Evolutionary conservation across 768 basidiomycete species (phyloP), one percentile per base, ranked within the genome.

Genomic region (Tubosaeta sp.): DNA sequence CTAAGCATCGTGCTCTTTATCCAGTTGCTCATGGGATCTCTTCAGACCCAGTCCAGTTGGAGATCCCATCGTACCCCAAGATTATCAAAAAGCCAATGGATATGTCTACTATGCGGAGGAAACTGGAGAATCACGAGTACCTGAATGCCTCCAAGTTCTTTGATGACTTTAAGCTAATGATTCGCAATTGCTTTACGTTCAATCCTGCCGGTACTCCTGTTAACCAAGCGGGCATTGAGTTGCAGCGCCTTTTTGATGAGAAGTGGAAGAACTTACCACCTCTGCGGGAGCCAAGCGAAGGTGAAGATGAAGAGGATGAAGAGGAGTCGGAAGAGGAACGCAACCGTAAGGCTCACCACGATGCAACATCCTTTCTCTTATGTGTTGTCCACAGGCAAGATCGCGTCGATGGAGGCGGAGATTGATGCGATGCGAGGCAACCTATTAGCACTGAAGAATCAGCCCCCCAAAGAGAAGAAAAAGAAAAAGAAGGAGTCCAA

Each of bases 31-130:
- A 53, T 50, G 26, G 10, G 2, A 38, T 26, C 10, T 10, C 14
- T 22, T 19, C 56, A 94, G 94, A 97, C 67, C 84, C 85, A 72
- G 73, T 84, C 39, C 83, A 81, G 61, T 76, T 94, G 58, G 80
- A 85, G 32, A 79, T 97, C 43, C 95, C 95, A 0, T 75, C 79
- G 17, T 99, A 99, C 69, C 83, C 84, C 3, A 89, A 85, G 70
- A 72, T 95, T 59, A 77, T 99, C 67, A 95, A 94, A 76, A 85
- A 83, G 62, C 97, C 97, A 4, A 98, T 99, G 91, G 97, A 99
- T 68, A 67, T 99, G 53, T 79, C 83, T 11, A 93, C 91, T 9
- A 94, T 99, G 76, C 83, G 84, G 59, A 81, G 74, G 67, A 95
- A 94, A 71, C 76, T 99, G 44, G 88, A 93, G 38, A 75, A 74